Evolutionary conservation across 192 early-diverging fungal species (phyloP), one percentile per base, ranked within the genome.

Genomic region (Ramicandelaber brevisporus): DNA sequence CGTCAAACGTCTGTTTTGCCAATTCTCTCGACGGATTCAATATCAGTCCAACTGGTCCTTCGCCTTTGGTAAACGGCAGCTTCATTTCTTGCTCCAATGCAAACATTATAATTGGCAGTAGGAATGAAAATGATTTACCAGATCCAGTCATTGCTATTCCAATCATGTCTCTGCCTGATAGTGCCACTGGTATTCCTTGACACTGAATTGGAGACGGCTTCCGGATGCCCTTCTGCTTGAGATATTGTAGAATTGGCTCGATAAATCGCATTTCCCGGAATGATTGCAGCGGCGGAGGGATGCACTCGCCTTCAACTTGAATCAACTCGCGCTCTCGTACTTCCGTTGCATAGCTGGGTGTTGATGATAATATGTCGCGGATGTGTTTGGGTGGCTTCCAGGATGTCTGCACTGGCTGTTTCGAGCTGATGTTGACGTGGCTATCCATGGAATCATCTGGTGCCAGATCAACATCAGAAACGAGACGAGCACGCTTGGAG

Each of bases 81-180:
- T 66, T 70, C 11, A 63, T 43, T 45, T 97, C 90, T n/a, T 68
- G 80, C 40, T 97, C 87, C 7, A 97, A 49, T n/a, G 90, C 83
- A 27, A 73, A 56, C 63, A 97, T 69, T 6, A 97, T 42, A 29
- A 92, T 41, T n/a, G 90, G 90, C 13, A 97, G 41, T 4, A 87
- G 85, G 46, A 97, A 97, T 0, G 84, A 67, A 27, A 97, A 47
- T 5, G 90, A 92, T 37, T 97, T 97, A 11, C 87, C 90, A 1
- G 81, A 87, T 21, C 90, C 87, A n/a, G 90, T 92, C 40, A 92
- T 90, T 0, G 90, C 87, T 56, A 85, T 84, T 6, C 85, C 87
- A 44, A 97, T 92, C 90, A 97, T 97, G 37, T 92, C 90, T 20
- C 90, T 48, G 6, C 90, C 90, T 14, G 68, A 57, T 7, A 97